phyloP scores from a whole-genome alignment of 306 rosid species.

The Fragaria nilgerrensis region DNA sequence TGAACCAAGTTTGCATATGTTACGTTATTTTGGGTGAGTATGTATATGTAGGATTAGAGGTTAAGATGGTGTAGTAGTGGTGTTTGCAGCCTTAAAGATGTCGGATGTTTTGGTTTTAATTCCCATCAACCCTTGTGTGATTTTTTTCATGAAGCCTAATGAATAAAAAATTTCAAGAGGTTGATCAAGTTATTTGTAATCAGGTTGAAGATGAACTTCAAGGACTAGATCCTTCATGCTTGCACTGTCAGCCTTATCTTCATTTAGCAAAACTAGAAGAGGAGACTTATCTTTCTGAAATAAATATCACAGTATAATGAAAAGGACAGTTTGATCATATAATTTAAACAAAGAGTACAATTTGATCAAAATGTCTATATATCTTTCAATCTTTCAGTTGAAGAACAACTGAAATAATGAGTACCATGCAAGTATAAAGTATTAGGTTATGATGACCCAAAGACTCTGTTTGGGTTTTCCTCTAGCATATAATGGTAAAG shows the following conservation, averaged over 20 bases:
- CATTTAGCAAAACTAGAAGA: neutral
- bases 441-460: neutral
- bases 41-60: neutral
- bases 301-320: neutral
- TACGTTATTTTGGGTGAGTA: neutral
- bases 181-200: neutral
- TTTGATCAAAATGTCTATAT: too few species aligned
- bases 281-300: neutral
- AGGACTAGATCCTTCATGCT: neutral
- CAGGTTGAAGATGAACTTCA: neutral
- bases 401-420: too few species aligned
- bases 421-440: neutral
- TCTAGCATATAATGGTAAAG: too few species aligned
- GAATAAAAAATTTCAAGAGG: neutral
- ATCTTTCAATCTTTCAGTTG: too few species aligned
- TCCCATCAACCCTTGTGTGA: neutral
- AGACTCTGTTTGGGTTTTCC: too few species aligned
- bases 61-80: neutral
- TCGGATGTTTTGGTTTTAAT: neutral
- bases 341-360: too few species aligned
- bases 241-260: constrained; percentile 2
- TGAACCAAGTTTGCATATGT: neutral
- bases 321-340: neutral
- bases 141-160: neutral
- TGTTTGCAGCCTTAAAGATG: neutral